These are phyloP conservation scores for Thuja plicata DNA, from an alignment of 83 land plant genomes.

Conservation along the genomic window DNA sequence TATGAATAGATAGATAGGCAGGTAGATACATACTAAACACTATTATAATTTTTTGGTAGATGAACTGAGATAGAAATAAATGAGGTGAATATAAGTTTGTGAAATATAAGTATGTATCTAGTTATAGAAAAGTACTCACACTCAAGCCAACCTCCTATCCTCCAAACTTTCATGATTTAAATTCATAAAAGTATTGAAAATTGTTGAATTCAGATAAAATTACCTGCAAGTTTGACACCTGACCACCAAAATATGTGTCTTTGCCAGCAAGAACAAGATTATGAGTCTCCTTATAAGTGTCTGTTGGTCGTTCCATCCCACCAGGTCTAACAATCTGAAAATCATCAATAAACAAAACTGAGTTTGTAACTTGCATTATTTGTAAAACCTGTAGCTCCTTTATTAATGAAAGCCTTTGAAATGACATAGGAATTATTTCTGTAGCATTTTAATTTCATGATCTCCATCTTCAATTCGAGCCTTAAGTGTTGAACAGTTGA, in stretches of 20 bases:
- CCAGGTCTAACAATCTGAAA: slow-evolving; percentile 95
- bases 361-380: background rate
- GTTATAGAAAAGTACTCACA: background rate
- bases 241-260: slow-evolving; percentile 86
- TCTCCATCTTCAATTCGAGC: background rate
- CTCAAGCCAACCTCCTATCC: background rate
- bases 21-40: background rate
- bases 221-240: slow-evolving; percentile 93
- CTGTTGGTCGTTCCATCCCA: slow-evolving; percentile 98
- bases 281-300: slow-evolving; percentile 89
- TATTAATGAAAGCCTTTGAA: background rate
- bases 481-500: background rate
- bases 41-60: background rate
- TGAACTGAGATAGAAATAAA: background rate
- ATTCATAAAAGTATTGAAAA: background rate
- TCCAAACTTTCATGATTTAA: background rate
- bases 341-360: background rate
- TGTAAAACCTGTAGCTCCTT: background rate
- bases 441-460: background rate
- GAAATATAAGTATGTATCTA: background rate
- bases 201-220: background rate
- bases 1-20: background rate
- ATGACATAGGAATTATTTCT: background rate
- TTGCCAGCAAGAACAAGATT: slow-evolving; percentile 68
- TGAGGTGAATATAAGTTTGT: background rate